These are phyloP conservation scores for Pterocarpus santalinus DNA, from an alignment of 306 rosid species.

Conservation along the genomic window DNA sequence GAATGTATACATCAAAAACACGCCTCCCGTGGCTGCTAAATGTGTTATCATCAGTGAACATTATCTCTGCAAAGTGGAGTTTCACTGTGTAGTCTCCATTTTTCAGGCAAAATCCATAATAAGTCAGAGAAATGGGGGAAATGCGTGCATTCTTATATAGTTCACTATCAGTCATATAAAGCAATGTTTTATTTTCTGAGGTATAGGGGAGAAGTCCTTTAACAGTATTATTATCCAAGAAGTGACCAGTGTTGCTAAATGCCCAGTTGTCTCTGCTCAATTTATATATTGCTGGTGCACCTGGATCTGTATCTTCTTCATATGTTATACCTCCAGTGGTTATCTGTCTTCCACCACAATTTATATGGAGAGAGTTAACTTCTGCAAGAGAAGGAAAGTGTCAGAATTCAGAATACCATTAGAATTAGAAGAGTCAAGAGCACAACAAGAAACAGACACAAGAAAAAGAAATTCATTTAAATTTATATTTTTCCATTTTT, in stretches of 20 bases:
- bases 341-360: constrained; percentile 43
- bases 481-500: no score
- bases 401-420: constrained; percentile 3
- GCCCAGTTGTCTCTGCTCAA: constrained; percentile 54
- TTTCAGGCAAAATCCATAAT: constrained; percentile 35
- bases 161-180: constrained; percentile 42
- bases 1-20: constrained; percentile 60
- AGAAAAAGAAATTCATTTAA: constrained; percentile 1
- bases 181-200: neutral
- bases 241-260: constrained; percentile 64
- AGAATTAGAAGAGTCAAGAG: neutral
- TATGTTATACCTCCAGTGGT: constrained; percentile 12
- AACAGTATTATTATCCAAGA: constrained; percentile 31
- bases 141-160: constrained; percentile 69
- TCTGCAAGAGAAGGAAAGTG: constrained; percentile 3
- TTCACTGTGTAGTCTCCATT: constrained; percentile 61
- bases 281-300: constrained; percentile 3
- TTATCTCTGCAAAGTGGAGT: constrained; percentile 64
- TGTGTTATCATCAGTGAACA: constrained; percentile 30
- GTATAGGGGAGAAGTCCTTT: neutral
- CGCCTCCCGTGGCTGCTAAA: constrained; percentile 57
- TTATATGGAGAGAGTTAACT: constrained; percentile 42
- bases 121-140: constrained; percentile 58
- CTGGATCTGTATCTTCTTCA: constrained; percentile 35
- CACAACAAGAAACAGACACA: neutral